Evolutionary conservation across 2,329 filamentous ascomycete genomes (phyloP), one percentile per base, ranked within the genome.

Genomic region (Trichoderma lentiforme): DNA sequence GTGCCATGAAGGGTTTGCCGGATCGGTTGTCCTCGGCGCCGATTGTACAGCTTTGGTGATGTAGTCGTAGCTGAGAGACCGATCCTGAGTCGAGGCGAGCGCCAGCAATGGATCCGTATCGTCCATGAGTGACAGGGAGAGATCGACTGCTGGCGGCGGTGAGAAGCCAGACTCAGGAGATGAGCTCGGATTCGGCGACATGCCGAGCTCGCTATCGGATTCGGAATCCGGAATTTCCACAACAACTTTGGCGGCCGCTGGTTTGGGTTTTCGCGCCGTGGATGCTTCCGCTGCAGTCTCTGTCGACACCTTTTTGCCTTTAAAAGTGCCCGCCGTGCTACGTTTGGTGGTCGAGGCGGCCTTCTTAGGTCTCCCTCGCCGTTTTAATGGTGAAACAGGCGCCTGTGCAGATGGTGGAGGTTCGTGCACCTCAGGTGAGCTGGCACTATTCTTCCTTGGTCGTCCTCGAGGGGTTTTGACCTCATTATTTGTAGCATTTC

Each of bases 1-100:
- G 76, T 97, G 87, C 93, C 95, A 98, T 2, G 89, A 94, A 15
- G 89, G 89, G 3, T 86, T 79, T 7, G 74, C 74, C 1, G 85
- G 81, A 74, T 90, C 83, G 4, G 76, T 83, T 0, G 87, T 84
- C 14, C 83, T 84, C 3, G 88, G 85, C 4, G 85, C 83, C 1
- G 82, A 82, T 9, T 77, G 86, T 11, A 92, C 82, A 1, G 89
- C 89, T 51, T 83, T 82, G 0, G 86, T 87, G 66, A 92, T 90
- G 74, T 84, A 80, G 30, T 77, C 76, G 73, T 90, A 90, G 28
- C 90, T 76, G 0, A 77, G 78, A 0, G 81, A 74, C 74, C 88
- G 83, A 58, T 85, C 78, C 12, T 82, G 80, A 0, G 81, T 84
- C 0, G 83, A 81, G 21, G 81, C 79, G 30, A 76, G 74, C 3